These are phyloP conservation scores for Sporothrix protearum DNA, from an alignment of 2,329 filamentous ascomycete genomes.

Conservation along the genomic window DNA sequence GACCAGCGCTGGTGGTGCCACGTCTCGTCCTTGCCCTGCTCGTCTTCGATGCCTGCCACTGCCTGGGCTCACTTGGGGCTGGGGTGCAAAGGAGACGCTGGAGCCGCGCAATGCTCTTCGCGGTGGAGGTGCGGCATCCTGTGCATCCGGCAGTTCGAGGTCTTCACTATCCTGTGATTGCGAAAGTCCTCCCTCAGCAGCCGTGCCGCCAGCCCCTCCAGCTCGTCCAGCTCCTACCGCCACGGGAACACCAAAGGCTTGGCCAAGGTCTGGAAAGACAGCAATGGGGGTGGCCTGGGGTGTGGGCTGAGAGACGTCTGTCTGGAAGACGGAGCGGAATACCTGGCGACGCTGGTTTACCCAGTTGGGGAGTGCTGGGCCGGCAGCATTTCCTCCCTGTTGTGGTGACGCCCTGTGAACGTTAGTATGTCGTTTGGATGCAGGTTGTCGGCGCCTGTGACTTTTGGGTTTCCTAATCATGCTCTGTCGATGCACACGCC, in stretches of 20 bases:
- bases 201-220: background rate
- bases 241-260: conserved; percentile 44
- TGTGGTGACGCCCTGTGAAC: background rate
- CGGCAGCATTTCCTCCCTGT: background rate
- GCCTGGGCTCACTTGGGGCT: background rate
- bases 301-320: conserved; percentile 49
- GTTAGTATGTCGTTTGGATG: background rate
- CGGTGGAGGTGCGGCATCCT: background rate
- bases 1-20: background rate
- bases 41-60: background rate
- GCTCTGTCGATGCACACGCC: background rate
- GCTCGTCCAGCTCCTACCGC: conserved; percentile 23
- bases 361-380: conserved; percentile 40
- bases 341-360: conserved; percentile 48
- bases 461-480: background rate
- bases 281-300: conserved; percentile 42
- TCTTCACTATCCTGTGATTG: conserved; percentile 26
- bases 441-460: background rate
- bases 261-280: conserved; percentile 42
- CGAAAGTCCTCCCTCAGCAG: background rate
- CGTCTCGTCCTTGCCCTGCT: background rate
- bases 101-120: conserved; percentile 6
- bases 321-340: conserved; percentile 55
- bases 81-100: conserved; percentile 4
- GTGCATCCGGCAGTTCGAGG: conserved; percentile 25